These are phyloP conservation scores for Aquanectria penicillioides DNA, from an alignment of 2,329 filamentous ascomycete genomes.

Conservation along the genomic window DNA sequence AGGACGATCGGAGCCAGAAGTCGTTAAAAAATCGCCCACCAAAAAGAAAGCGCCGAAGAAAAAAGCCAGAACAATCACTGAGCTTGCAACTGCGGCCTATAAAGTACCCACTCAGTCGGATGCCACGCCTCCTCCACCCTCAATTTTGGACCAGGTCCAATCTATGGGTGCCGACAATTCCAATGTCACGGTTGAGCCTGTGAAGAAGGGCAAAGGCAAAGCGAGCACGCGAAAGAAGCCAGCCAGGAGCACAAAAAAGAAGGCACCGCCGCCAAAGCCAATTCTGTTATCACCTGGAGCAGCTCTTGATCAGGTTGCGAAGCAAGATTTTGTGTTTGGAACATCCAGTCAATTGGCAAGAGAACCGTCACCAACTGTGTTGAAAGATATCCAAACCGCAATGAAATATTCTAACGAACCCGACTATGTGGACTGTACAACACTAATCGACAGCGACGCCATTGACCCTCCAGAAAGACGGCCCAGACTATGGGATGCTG, in stretches of 20 bases:
- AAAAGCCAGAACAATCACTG: conserved; percentile 81
- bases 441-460: conserved; percentile 50
- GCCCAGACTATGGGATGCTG: conserved; percentile 74
- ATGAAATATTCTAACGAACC: conserved; percentile 66
- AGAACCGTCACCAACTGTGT: conserved; percentile 75
- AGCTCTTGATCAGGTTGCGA: conserved; percentile 71
- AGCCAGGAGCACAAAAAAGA: conserved; percentile 52
- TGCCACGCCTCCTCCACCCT: conserved; percentile 44
- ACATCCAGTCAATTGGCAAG: conserved; percentile 84
- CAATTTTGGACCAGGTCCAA: conserved; percentile 57
- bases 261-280: conserved; percentile 52
- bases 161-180: conserved; percentile 1
- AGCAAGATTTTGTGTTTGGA: conserved; percentile 84
- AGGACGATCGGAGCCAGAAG: conserved; percentile 32
- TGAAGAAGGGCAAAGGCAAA: conserved; percentile 45
- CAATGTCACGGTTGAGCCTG: conserved; percentile 6
- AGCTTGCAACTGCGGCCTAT: conserved; percentile 79
- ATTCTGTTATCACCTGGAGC: conserved; percentile 74
- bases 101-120: conserved; percentile 45
- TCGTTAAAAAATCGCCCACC: conserved; percentile 43
- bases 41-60: conserved; percentile 70
- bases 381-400: conserved; percentile 70
- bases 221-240: conserved; percentile 46
- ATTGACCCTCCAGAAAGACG: conserved; percentile 45
- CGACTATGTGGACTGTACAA: conserved; percentile 52